Conservation (phyloP, 805 yeast species). For the Metschnikowia colocasiae region DNA sequence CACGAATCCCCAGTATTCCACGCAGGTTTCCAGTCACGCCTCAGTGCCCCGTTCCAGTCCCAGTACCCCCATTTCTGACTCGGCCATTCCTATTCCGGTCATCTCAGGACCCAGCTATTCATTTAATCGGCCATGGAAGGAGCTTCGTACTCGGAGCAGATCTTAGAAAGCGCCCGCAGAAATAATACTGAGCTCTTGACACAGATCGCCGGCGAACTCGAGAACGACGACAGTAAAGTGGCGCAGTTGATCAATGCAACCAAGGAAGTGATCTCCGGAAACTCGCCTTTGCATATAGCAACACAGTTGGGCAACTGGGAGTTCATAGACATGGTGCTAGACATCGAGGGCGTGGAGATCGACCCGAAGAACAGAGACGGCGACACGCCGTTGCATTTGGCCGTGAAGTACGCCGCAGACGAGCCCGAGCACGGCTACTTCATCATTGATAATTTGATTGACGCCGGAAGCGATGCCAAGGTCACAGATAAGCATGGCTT, state of each 20-base stretch:
- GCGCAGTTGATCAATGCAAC: conserved; percentile 61
- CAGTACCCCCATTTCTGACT: too few relatives aligned
- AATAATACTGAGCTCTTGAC: conserved; percentile 76
- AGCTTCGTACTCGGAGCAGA: conserved; percentile 70
- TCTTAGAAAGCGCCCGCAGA: conserved; percentile 83
- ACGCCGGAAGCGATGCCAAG: conserved; percentile 85
- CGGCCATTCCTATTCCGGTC: too few relatives aligned
- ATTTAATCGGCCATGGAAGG: conserved; percentile 37
- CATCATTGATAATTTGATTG: conserved; percentile 74
- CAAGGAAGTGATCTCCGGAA: conserved; percentile 66
- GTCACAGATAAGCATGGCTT: conserved; percentile 47
- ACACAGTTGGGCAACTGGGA: conserved; percentile 82
- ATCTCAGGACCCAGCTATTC: background rate
- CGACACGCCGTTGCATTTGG: conserved; percentile 86
- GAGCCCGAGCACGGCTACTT: conserved; percentile 86
- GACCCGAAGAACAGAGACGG: conserved; percentile 78
- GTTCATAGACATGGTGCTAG: conserved; percentile 74
- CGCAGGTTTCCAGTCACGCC: too few relatives aligned
- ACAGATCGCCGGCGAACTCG: conserved; percentile 46
- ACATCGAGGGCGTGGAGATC: conserved; percentile 85
- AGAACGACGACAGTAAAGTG: conserved; percentile 37
- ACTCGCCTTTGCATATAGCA: conserved; percentile 78
- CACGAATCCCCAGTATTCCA: too few relatives aligned
- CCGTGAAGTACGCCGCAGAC: conserved; percentile 68
- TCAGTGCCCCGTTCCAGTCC: background rate